These are phyloP conservation scores for Psilocybe azurescens DNA, from an alignment of 768 basidiomycete genomes.

Conservation along the genomic window DNA sequence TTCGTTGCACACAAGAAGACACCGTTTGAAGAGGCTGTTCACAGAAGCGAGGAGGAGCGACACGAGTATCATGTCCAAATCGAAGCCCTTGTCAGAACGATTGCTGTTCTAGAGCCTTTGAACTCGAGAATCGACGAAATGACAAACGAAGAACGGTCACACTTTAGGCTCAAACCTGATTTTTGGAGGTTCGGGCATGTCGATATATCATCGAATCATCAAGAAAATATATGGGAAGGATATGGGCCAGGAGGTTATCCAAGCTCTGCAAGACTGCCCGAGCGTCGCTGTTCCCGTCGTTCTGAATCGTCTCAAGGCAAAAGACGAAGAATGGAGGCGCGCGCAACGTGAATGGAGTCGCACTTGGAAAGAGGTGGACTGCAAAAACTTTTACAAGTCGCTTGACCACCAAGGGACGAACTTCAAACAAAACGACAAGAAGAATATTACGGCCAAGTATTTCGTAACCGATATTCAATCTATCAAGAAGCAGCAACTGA, in stretches of 20 bases:
- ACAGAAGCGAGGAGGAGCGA: slow-evolving; percentile 97
- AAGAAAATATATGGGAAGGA: slow-evolving; percentile 94
- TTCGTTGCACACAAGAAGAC: slow-evolving; percentile 98
- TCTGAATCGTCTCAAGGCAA: slow-evolving; percentile 84
- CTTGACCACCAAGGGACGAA: slow-evolving; percentile 95
- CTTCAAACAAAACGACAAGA: slow-evolving; percentile 97
- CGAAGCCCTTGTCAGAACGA: slow-evolving; percentile 88
- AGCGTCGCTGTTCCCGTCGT: slow-evolving; percentile 92
- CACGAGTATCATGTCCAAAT: slow-evolving; percentile 98
- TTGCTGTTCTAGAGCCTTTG: slow-evolving; percentile 89
- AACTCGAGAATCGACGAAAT: slow-evolving; percentile 85
- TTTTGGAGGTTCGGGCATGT: slow-evolving; percentile 89
- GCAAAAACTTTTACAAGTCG: slow-evolving; percentile 97
- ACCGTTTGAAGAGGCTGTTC: slow-evolving; percentile 91
- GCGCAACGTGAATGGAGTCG: slow-evolving; percentile 95
- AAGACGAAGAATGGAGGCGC: slow-evolving; percentile 97
- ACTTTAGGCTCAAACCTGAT: slow-evolving; percentile 83
- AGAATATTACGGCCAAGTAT: slow-evolving; percentile 81
- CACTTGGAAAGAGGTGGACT: slow-evolving; percentile 96
- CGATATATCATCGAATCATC: slow-evolving; percentile 90
- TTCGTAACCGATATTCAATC: slow-evolving; percentile 83
- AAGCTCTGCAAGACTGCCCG: slow-evolving; percentile 91
- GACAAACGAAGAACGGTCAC: slow-evolving; percentile 82
- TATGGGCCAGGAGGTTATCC: slow-evolving; percentile 73
- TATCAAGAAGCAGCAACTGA: slow-evolving; percentile 63